phyloP scores from a whole-genome alignment of 805 yeast genomes.

The Myxozyma vanderwaltii region DNA sequence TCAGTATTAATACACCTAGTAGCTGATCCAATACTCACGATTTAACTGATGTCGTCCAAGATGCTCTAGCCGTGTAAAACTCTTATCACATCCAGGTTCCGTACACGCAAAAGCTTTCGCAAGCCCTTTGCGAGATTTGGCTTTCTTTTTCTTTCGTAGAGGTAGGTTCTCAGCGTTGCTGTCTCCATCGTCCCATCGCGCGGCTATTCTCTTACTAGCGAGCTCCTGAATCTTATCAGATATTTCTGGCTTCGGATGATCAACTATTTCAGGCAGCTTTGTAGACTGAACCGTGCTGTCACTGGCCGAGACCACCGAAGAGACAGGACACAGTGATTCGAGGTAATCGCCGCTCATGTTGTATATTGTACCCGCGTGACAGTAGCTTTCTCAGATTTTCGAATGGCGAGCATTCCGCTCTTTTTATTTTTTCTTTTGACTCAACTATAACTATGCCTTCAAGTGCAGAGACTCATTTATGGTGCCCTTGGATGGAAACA shows the following conservation, averaged over 20 bases:
- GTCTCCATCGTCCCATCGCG: neutral
- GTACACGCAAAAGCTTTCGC: slow-evolving; percentile 39
- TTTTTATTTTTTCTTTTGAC: too few species aligned
- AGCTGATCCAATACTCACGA: slow-evolving; percentile 27
- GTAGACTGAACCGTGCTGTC: neutral
- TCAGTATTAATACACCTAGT: neutral
- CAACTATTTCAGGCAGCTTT: neutral
- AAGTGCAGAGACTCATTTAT: too few species aligned
- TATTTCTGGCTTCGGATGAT: neutral
- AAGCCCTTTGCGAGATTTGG: slow-evolving; percentile 38
- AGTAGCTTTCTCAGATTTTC: neutral
- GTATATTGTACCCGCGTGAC: neutral
- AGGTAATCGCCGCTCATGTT: neutral
- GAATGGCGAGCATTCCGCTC: too few species aligned
- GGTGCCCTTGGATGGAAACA: neutral
- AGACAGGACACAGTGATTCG: neutral
- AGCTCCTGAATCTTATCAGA: neutral
- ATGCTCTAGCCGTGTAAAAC: slow-evolving; percentile 38
- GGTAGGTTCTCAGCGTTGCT: neutral
- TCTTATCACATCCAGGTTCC: slow-evolving; percentile 36
- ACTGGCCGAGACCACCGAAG: neutral
- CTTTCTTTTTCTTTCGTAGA: slow-evolving; percentile 11
- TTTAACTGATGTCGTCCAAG: slow-evolving; percentile 38
- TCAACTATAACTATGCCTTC: too few species aligned
- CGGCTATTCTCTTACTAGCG: neutral